Evolutionary conservation across 257 asterid genomes (phyloP).

Genomic region (Thymus quinquecostatus): DNA sequence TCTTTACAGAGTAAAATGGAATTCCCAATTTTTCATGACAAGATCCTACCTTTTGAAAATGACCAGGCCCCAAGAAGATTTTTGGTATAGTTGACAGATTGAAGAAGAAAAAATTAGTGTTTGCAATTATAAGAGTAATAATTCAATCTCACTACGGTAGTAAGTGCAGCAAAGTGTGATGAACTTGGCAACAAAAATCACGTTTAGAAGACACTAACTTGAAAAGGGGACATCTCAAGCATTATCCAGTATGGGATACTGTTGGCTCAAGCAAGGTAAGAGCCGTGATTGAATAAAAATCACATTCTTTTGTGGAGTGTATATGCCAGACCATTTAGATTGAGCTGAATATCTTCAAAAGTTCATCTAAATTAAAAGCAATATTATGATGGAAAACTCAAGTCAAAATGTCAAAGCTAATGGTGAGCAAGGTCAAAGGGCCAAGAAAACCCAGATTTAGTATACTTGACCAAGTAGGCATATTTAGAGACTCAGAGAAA

Average conservation of each 20-base stretch:
- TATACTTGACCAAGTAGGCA: slow-evolving; percentile 8
- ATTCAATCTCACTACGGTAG: not conserved
- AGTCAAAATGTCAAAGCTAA: not conserved
- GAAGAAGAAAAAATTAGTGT: not conserved
- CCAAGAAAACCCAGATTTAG: not conserved
- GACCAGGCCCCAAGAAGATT: slow-evolving; percentile 14
- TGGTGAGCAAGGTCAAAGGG: not conserved
- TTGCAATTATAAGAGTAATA: not conserved
- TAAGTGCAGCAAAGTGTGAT: not conserved
- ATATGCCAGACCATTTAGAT: not conserved
- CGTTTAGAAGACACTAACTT: not conserved
- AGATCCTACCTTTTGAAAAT: not conserved
- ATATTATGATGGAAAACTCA: not conserved
- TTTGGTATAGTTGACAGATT: slow-evolving; percentile 3
- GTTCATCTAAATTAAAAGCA: not conserved
- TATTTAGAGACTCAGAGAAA: slow-evolving; percentile 8
- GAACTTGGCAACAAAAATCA: slow-evolving; percentile 11
- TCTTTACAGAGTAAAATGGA: not conserved
- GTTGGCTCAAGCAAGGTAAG: not conserved
- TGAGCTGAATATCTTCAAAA: not conserved
- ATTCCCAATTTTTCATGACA: too few relatives aligned
- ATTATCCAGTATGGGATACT: slow-evolving; percentile 10
- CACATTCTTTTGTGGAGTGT: not conserved
- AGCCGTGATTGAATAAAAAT: slow-evolving; percentile 13
- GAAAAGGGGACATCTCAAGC: slow-evolving; percentile 11